phyloP scores from a whole-genome alignment of 345 rosid genomes.

The Excoecaria agallocha region DNA sequence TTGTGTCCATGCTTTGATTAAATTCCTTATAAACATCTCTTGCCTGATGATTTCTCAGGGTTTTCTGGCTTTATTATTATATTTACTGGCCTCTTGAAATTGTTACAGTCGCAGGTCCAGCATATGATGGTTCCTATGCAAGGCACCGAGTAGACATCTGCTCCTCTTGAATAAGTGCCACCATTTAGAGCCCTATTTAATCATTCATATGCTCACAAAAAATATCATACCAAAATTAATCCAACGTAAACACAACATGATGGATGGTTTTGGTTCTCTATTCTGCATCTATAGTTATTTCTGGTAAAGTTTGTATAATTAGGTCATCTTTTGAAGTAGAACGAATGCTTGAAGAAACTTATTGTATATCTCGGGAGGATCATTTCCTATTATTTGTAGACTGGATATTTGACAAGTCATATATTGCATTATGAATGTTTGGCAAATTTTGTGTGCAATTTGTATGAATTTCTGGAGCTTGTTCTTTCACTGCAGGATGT shows the following conservation, averaged over 20 bases:
- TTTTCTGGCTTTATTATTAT: conserved; percentile 4
- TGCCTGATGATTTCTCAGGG: background rate
- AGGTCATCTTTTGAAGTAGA: background rate
- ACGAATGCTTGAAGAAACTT: background rate
- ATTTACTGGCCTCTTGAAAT: background rate
- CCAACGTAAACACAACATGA: background rate
- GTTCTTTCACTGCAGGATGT: background rate
- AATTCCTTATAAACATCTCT: background rate
- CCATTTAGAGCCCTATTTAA: conserved; percentile 14
- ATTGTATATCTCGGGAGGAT: conserved; percentile 16
- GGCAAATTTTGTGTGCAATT: background rate
- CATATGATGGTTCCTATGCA: conserved; percentile 70
- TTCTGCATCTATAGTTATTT: background rate
- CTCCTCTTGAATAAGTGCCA: conserved; percentile 5
- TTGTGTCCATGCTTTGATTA: background rate
- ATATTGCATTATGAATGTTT: conserved; percentile 1
- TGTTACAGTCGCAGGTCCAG: conserved; percentile 44
- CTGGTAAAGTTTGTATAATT: conserved; percentile 13
- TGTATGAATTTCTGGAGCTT: too few relatives aligned
- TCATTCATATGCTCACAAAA: conserved; percentile 4
- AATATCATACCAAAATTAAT: background rate
- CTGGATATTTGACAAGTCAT: conserved; percentile 1
- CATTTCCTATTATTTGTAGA: conserved; percentile 10
- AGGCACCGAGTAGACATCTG: conserved; percentile 43
- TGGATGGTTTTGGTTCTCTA: conserved; percentile 16